Conservation (phyloP, 2,329 filamentous ascomycete genomes). For the Raffaelea arxii region DNA sequence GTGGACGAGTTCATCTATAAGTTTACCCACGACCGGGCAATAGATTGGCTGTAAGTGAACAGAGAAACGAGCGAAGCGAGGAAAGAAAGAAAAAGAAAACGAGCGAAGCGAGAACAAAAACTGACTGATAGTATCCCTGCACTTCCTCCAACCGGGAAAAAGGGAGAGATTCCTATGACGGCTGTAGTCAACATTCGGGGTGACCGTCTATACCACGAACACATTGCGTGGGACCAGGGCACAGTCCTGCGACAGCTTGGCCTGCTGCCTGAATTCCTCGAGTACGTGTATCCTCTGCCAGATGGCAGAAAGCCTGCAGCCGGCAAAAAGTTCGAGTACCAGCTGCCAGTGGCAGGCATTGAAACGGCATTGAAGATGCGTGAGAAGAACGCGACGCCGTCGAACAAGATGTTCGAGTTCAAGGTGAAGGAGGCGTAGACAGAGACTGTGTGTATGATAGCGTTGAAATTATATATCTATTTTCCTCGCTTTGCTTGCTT, state of each 20-base stretch:
- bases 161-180: constrained; percentile 52
- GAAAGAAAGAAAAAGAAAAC: too few relatives aligned
- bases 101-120: too few relatives aligned
- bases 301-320: constrained; percentile 23
- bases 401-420: constrained; percentile 43
- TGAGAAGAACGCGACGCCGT: constrained; percentile 40
- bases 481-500: too few relatives aligned
- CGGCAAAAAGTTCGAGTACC: constrained; percentile 39
- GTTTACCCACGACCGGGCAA: constrained; percentile 51
- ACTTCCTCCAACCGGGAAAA: constrained; percentile 44
- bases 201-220: constrained; percentile 59
- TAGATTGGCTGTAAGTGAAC: constrained; percentile 65
- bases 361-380: constrained; percentile 39
- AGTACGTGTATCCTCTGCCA: constrained; percentile 46
- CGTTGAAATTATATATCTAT: too few relatives aligned
- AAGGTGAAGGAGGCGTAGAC: not conserved
- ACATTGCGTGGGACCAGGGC: constrained; percentile 62
- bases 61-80: too few relatives aligned
- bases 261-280: constrained; percentile 53
- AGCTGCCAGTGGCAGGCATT: constrained; percentile 48
- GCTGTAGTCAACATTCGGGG: constrained; percentile 58
- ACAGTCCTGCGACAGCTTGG: constrained; percentile 53
- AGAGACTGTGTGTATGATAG: too few relatives aligned
- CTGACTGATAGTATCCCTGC: constrained; percentile 37
- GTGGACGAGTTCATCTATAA: constrained; percentile 61